phyloP scores from a whole-genome alignment of 2,329 filamentous ascomycete genomes.

The Eurotiales sp. region DNA sequence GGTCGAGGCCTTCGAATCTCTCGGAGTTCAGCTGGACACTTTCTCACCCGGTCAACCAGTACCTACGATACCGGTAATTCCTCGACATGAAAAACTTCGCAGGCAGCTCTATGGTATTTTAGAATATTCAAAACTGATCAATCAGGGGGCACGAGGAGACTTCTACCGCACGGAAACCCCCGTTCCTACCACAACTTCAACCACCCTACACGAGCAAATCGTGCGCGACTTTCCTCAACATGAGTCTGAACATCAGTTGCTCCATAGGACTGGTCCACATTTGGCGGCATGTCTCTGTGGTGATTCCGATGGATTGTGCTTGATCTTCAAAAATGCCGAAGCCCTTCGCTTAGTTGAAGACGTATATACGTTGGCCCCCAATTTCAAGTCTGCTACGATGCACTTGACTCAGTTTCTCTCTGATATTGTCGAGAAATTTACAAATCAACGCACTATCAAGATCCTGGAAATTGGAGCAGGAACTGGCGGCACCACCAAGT shows the following conservation, averaged over 20 bases:
- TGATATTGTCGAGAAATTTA: background rate
- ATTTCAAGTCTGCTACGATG: background rate
- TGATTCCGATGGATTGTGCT: slow-evolving; percentile 26
- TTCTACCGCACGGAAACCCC: background rate
- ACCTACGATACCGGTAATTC: background rate
- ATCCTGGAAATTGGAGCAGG: slow-evolving; percentile 7
- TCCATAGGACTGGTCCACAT: slow-evolving; percentile 25
- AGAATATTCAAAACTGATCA: background rate
- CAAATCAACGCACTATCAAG: background rate
- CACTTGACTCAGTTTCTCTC: background rate
- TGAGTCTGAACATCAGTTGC: slow-evolving; percentile 25
- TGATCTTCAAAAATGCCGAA: slow-evolving; percentile 33
- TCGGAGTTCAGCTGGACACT: background rate
- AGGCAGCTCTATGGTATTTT: background rate
- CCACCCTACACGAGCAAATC: background rate
- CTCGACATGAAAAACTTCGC: background rate
- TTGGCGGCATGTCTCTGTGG: slow-evolving; percentile 34
- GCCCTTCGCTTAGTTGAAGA: slow-evolving; percentile 28
- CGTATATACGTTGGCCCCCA: slow-evolving; percentile 29
- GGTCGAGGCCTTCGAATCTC: background rate
- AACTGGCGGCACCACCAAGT: background rate
- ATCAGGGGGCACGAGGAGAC: background rate
- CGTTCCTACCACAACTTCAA: background rate
- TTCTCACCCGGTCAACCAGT: background rate
- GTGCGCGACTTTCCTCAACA: slow-evolving; percentile 18